Percentiles rank a stretch among this genome's conserved stretches.
phyloP scores from a whole-genome alignment of 208 protist genomes.

The Angomonas deanei region DNA sequence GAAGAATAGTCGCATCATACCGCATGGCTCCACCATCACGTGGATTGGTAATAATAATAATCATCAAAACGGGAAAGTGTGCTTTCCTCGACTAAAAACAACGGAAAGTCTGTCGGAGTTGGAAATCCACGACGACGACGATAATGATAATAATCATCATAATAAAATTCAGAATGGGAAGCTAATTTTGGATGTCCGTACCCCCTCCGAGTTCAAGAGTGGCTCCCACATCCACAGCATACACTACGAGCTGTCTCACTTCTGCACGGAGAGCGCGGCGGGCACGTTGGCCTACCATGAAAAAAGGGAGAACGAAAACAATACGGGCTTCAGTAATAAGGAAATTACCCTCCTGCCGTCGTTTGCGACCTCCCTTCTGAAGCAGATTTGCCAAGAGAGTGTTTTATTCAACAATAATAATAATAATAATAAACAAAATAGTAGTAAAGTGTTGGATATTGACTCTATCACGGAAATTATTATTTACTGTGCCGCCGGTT shows the following conservation, averaged over 20 bases:
- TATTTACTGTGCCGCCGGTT: slow-evolving; percentile 73
- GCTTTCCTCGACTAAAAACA: background rate
- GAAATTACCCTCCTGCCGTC: background rate
- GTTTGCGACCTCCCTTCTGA: background rate
- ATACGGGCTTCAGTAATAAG: background rate
- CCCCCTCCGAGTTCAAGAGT: slow-evolving; percentile 77
- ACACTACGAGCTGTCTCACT: slow-evolving; percentile 44
- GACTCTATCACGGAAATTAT: slow-evolving; percentile 35
- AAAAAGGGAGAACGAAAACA: too few species aligned
- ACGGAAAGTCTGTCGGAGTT: background rate
- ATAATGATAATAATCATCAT: background rate
- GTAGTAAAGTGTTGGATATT: too few species aligned
- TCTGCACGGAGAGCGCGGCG: slow-evolving; percentile 44
- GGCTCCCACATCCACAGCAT: slow-evolving; percentile 73
- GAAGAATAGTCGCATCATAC: too few species aligned
- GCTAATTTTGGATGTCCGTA: slow-evolving; percentile 69
- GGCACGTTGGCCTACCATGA: slow-evolving; percentile 14
- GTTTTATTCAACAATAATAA: slow-evolving; percentile 19
- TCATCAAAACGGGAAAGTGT: background rate
- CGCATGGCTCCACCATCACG: background rate
- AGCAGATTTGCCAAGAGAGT: background rate
- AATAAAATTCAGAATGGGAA: too few species aligned
- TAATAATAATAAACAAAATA: slow-evolving; percentile 18
- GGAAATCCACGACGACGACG: background rate
- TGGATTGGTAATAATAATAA: background rate